Evolutionary conservation across 352 stramenopile genomes (phyloP).

Genomic region (Blastocystis sp.): DNA sequence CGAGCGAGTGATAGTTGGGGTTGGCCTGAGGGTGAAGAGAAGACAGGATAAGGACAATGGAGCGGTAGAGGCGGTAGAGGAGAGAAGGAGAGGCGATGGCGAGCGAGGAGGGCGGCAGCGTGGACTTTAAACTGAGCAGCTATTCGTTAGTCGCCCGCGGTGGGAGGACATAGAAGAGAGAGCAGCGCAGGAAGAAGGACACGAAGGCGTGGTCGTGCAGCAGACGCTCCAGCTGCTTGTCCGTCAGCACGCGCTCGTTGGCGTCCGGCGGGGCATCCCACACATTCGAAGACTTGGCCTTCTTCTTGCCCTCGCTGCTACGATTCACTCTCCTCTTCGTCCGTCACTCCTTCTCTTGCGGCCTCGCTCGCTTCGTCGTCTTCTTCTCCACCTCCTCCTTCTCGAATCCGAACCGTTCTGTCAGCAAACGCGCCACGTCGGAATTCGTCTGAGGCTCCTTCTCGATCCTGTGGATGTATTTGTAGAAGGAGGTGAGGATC

Average conservation of each 20-base stretch:
- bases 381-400: not conserved
- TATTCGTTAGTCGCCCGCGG: not conserved
- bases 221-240: not conserved
- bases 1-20: not conserved
- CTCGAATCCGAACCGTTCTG: not conserved
- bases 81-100: not conserved
- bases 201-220: not conserved
- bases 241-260: not conserved
- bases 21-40: not conserved
- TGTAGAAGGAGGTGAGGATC: not conserved
- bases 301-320: not conserved
- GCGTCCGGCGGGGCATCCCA: not conserved
- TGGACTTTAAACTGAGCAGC: slow-evolving; percentile 16
- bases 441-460: not conserved
- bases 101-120: not conserved
- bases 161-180: not conserved
- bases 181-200: not conserved
- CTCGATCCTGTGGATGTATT: not conserved
- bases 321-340: not conserved
- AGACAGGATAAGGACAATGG: not conserved
- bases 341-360: not conserved
- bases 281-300: not conserved
- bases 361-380: not conserved
- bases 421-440: not conserved
- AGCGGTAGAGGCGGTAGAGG: not conserved